Conservation (phyloP, 192 early-diverging fungal species). For the Dispira parvispora region DNA sequence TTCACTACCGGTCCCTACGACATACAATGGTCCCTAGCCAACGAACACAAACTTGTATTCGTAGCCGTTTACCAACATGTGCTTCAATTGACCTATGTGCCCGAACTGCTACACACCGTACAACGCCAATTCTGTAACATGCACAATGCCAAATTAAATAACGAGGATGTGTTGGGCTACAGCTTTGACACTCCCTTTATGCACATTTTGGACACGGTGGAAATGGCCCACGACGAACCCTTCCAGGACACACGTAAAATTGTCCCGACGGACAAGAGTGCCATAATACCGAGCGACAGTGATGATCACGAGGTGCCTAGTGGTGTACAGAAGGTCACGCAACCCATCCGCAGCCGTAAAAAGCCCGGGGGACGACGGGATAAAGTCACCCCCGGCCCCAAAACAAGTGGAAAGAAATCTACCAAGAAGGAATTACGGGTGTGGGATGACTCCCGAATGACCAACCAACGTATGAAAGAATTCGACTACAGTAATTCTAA, state of each 20-base stretch:
- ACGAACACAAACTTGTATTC: constrained; percentile 67
- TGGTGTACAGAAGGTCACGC: constrained; percentile 13
- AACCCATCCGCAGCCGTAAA: constrained; percentile 10
- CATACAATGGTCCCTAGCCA: constrained; percentile 65
- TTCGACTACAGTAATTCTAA: constrained; percentile 22
- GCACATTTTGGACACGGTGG: constrained; percentile 29
- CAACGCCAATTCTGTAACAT: constrained; percentile 47
- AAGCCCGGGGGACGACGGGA: no score
- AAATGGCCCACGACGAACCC: constrained; percentile 44
- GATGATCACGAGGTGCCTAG: constrained; percentile 19
- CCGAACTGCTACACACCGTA: constrained; percentile 55
- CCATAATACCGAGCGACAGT: not conserved
- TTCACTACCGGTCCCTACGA: constrained; percentile 40
- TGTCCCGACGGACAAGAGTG: not conserved
- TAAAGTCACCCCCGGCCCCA: not conserved
- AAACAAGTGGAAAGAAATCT: constrained; percentile 22
- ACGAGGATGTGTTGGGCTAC: constrained; percentile 16
- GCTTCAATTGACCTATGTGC: constrained; percentile 67
- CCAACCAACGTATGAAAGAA: constrained; percentile 27
- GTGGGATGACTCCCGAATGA: constrained; percentile 46
- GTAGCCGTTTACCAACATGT: constrained; percentile 78
- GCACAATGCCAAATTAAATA: constrained; percentile 27
- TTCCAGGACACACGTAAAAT: constrained; percentile 25
- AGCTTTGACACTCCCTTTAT: constrained; percentile 16
- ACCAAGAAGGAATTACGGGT: constrained; percentile 40